Percentiles rank a stretch among this genome's conserved stretches.
These are phyloP conservation scores for Debaryomyces coudertii DNA, from an alignment of 1,139 yeast species.

Conservation along the genomic window DNA sequence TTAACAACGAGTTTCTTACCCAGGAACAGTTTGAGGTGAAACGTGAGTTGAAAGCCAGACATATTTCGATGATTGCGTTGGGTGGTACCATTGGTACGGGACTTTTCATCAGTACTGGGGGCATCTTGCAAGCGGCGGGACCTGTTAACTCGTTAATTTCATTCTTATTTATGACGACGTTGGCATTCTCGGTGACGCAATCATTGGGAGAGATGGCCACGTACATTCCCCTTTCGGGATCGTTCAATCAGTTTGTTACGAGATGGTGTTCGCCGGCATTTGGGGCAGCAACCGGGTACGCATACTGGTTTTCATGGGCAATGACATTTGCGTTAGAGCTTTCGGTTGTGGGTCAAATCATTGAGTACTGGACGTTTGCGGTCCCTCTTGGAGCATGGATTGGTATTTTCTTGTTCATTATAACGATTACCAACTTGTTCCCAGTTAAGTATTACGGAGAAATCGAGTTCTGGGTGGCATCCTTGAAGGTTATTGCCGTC, in stretches of 20 bases:
- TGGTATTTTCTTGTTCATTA: conserved; percentile 56
- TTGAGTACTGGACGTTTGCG: conserved; percentile 71
- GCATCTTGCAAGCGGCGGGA: conserved; percentile 63
- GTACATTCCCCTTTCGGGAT: conserved; percentile 67
- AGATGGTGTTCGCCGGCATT: conserved; percentile 70
- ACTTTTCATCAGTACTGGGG: conserved; percentile 53
- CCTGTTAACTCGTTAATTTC: conserved; percentile 72
- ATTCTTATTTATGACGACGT: conserved; percentile 64
- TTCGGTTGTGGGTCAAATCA: conserved; percentile 76
- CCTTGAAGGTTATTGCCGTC: conserved; percentile 68
- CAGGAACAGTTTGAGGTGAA: conserved; percentile 25
- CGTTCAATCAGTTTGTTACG: conserved; percentile 57
- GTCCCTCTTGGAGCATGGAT: conserved; percentile 84
- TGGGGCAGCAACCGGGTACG: conserved; percentile 82
- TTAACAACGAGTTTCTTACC: conserved; percentile 14
- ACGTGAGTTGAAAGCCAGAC: conserved; percentile 56
- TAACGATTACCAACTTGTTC: conserved; percentile 39
- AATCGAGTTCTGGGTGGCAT: conserved; percentile 56
- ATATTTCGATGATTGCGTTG: conserved; percentile 72
- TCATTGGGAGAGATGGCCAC: conserved; percentile 79
- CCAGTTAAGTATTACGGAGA: conserved; percentile 52
- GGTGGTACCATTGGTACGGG: conserved; percentile 71
- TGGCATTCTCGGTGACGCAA: conserved; percentile 68
- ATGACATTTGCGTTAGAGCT: conserved; percentile 82
- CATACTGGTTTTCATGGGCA: conserved; percentile 88